Conservation (phyloP, 1,284 basidiomycete genomes). For the Uromyces viciae-fabae region DNA sequence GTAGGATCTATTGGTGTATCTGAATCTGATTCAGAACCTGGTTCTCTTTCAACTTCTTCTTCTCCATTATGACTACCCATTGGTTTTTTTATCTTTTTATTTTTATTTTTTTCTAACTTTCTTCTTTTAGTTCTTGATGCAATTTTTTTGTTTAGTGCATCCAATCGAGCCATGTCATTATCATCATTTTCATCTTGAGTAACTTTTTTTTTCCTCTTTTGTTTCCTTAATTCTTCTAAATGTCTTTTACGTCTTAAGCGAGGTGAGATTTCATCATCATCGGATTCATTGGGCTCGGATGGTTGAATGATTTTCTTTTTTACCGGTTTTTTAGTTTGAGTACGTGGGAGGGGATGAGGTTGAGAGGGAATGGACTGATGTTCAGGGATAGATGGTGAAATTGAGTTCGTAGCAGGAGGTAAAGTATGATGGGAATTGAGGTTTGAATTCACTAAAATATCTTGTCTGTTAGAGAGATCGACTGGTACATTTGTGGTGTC, state of each 20-base stretch:
- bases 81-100: not conserved
- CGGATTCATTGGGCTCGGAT: not conserved
- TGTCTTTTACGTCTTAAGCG: slow-evolving; percentile 22
- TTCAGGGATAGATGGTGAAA: not conserved
- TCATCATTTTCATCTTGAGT: not conserved
- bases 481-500: not conserved
- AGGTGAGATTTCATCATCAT: slow-evolving; percentile 20
- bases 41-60: not conserved
- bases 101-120: not conserved
- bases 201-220: slow-evolving; percentile 8
- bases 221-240: slow-evolving; percentile 1
- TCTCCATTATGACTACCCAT: not conserved
- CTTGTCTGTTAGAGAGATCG: not conserved
- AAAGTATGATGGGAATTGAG: not conserved
- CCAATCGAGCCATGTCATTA: not conserved
- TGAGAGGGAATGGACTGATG: not conserved
- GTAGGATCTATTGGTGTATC: slow-evolving; percentile 67
- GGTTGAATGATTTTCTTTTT: not conserved
- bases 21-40: not conserved
- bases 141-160: not conserved
- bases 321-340: not conserved
- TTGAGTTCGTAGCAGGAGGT: not conserved
- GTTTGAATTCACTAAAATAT: not conserved
- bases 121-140: not conserved
- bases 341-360: not conserved